phyloP scores from a whole-genome alignment of 345 rosid genomes.

The Melastoma malabathricum region DNA sequence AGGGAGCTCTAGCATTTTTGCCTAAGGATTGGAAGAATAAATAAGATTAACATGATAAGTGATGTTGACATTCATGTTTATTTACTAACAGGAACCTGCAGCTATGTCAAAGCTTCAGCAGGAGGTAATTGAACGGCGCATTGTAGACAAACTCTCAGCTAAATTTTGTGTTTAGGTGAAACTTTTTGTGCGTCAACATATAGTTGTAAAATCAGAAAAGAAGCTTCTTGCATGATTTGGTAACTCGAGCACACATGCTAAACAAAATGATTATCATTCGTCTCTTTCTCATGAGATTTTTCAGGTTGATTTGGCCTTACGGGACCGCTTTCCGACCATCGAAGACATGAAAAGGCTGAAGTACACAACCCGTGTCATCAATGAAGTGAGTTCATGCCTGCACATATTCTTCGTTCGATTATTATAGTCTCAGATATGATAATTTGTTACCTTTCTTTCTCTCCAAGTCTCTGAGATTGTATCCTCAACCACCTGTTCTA shows the following conservation, averaged over 20 bases:
- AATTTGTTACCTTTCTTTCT: conserved; percentile 7
- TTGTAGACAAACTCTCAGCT: too few species aligned
- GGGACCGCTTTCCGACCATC: conserved; percentile 70
- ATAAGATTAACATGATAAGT: not conserved
- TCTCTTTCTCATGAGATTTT: not conserved
- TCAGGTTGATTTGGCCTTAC: conserved; percentile 81
- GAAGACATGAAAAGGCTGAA: conserved; percentile 83
- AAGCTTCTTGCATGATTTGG: too few species aligned
- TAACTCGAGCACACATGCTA: too few species aligned
- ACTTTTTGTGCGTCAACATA: too few species aligned
- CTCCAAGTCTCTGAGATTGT: conserved; percentile 82
- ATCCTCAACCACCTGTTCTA: conserved; percentile 95
- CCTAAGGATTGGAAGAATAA: not conserved
- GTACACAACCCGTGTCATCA: conserved; percentile 84
- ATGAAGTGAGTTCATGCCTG: conserved; percentile 44
- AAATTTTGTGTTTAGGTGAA: too few species aligned
- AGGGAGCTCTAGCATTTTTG: conserved; percentile 20
- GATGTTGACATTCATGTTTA: conserved; percentile 3
- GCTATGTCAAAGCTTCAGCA: conserved; percentile 75
- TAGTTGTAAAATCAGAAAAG: too few species aligned
- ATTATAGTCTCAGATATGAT: not conserved
- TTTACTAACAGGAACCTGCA: conserved; percentile 48
- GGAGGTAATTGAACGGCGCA: conserved; percentile 36
- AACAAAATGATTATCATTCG: too few species aligned
- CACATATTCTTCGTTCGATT: not conserved